Evolutionary conservation across 805 yeast species (phyloP).

Genomic region (Candida pini): DNA sequence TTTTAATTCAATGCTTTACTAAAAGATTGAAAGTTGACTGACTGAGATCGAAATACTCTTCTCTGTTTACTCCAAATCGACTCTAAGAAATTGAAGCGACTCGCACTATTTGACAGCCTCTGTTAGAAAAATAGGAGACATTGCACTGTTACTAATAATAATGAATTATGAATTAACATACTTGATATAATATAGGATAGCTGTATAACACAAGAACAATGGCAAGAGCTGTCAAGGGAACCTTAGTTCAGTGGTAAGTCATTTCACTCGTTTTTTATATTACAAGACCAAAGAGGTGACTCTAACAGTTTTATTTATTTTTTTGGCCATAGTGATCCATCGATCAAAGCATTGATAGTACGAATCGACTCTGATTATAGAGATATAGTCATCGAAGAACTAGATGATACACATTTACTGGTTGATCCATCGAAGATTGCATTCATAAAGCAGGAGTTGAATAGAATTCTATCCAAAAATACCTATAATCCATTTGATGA

Average conservation of each 20-base stretch:
- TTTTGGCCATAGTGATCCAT: constrained; percentile 62
- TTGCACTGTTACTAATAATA: no score
- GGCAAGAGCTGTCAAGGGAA: constrained; percentile 56
- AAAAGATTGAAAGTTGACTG: no score
- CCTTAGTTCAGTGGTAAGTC: constrained; percentile 41
- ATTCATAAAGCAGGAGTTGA: constrained; percentile 71
- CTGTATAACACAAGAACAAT: no score
- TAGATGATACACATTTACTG: constrained; percentile 86
- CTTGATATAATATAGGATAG: no score
- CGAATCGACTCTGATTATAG: constrained; percentile 72
- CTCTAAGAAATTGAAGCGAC: no score
- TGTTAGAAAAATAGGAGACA: no score
- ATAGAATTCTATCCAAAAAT: constrained; percentile 70
- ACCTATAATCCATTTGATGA: constrained; percentile 81
- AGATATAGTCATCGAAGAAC: constrained; percentile 69
- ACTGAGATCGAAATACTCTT: no score
- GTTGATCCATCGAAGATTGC: constrained; percentile 75
- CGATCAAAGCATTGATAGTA: constrained; percentile 79
- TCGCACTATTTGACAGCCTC: no score
- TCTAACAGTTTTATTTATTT: background rate
- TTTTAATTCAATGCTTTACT: no score
- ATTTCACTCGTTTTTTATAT: background rate
- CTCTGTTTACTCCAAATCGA: no score
- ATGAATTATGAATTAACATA: no score
- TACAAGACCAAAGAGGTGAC: constrained; percentile 1